A percentile compares a stretch with the other conserved stretches of the same genome.
Conservation (phyloP, 1,139 yeast genomes). For the Kodamaea sp. region DNA sequence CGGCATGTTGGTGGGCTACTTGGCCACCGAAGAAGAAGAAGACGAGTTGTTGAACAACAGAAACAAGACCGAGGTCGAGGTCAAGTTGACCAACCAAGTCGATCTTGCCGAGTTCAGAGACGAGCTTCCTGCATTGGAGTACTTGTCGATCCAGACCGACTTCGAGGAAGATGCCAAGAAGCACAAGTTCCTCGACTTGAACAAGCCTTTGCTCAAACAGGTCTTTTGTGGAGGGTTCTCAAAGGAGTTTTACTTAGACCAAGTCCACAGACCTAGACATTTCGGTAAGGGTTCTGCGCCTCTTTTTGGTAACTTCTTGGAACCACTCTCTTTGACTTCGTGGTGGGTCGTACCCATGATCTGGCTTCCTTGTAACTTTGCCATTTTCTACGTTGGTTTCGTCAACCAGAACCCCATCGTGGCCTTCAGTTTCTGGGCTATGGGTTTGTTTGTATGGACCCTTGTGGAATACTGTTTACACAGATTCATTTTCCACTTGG, state of each 20-base stretch:
- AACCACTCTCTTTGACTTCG: slow-evolving; percentile 49
- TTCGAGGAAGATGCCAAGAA: slow-evolving; percentile 65
- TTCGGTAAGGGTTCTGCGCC: slow-evolving; percentile 84
- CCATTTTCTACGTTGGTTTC: slow-evolving; percentile 44
- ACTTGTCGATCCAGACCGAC: slow-evolving; percentile 78
- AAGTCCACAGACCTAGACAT: slow-evolving; percentile 96
- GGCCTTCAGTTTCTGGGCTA: slow-evolving; percentile 45
- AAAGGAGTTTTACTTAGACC: slow-evolving; percentile 90
- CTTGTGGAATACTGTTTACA: slow-evolving; percentile 84
- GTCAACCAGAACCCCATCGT: slow-evolving; percentile 34
- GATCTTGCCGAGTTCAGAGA: slow-evolving; percentile 53
- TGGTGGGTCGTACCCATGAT: slow-evolving; percentile 77
- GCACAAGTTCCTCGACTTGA: slow-evolving; percentile 85
- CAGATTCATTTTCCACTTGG: slow-evolving; percentile 91
- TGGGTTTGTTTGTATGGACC: slow-evolving; percentile 90
- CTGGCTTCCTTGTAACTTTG: slow-evolving; percentile 83
- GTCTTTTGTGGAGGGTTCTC: slow-evolving; percentile 71
- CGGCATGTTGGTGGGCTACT: slow-evolving; percentile 50
- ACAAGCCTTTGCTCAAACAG: slow-evolving; percentile 78
- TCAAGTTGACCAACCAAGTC: slow-evolving; percentile 28
- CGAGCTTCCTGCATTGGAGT: slow-evolving; percentile 69
- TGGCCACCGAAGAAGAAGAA: slow-evolving; percentile 49
- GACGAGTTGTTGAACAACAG: slow-evolving; percentile 42
- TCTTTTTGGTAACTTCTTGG: slow-evolving; percentile 49
- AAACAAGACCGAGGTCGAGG: slow-evolving; percentile 46